Conservation (phyloP, 768 basidiomycete genomes). For the Boletus tomentosulus region DNA sequence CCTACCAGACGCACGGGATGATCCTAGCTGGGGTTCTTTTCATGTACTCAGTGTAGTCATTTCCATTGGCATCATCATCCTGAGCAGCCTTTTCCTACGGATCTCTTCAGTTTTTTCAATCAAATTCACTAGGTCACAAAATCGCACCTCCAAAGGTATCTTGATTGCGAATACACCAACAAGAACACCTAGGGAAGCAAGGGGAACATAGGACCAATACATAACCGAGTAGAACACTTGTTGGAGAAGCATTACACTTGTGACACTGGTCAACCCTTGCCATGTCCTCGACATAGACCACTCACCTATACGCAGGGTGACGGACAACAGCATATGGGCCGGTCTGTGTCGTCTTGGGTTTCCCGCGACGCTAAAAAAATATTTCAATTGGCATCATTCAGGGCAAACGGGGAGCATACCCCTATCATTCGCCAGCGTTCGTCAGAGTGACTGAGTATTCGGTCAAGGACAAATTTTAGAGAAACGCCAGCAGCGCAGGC, state of each 20-base stretch:
- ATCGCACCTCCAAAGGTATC: conserved; percentile 32
- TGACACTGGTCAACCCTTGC: background rate
- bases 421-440: conserved; percentile 32
- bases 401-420: conserved; percentile 8
- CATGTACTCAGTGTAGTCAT: conserved; percentile 31
- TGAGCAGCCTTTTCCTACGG: conserved; percentile 29
- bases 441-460: conserved; percentile 19
- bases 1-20: conserved; percentile 32
- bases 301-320: conserved; percentile 35
- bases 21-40: conserved; percentile 25
- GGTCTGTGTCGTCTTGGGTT: conserved; percentile 23
- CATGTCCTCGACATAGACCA: background rate
- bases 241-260: conserved; percentile 24
- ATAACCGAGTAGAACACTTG: conserved; percentile 22
- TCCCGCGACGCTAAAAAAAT: conserved; percentile 26
- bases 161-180: conserved; percentile 28
- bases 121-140: background rate
- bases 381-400: background rate
- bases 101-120: background rate
- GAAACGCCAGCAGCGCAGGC: conserved; percentile 27
- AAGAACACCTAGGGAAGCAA: conserved; percentile 23
- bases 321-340: conserved; percentile 37
- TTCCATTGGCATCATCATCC: conserved; percentile 18
- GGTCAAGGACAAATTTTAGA: conserved; percentile 10
- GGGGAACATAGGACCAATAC: conserved; percentile 35